Evolutionary conservation across 2,329 filamentous ascomycete species (phyloP).

Genomic region (Xylaria sp.): DNA sequence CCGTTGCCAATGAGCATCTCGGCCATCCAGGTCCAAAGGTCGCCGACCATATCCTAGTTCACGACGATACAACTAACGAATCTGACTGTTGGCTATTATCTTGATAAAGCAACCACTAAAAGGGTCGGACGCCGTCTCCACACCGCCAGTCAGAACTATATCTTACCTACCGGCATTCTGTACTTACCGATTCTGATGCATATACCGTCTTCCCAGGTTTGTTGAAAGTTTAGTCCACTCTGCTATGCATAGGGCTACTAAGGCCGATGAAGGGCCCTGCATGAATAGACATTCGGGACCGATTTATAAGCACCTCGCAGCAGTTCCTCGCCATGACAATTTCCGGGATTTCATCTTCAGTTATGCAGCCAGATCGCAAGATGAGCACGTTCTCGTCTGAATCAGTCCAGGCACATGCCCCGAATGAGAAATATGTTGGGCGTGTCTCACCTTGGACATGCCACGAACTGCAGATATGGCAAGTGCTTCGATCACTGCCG

Average conservation of each 20-base stretch:
- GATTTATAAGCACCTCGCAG: background rate
- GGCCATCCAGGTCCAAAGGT: background rate
- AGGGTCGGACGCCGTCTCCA: background rate
- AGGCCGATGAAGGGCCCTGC: background rate
- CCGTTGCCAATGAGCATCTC: background rate
- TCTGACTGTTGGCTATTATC: background rate
- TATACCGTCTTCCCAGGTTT: background rate
- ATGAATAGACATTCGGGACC: background rate
- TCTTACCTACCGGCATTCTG: background rate
- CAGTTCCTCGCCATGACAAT: background rate
- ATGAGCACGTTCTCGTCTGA: background rate
- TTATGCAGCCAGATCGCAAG: background rate
- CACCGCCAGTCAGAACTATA: background rate
- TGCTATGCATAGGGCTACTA: background rate
- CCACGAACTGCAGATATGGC: background rate
- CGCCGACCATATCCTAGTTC: conserved; percentile 2
- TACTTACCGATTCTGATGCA: background rate
- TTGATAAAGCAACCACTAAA: background rate
- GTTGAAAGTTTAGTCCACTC: background rate
- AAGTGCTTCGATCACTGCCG: background rate
- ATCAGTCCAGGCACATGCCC: conserved; percentile 2
- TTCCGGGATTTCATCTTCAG: background rate
- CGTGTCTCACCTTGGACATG: background rate
- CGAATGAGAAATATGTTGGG: conserved; percentile 1
- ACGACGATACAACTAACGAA: background rate